Evolutionary conservation across 2,329 filamentous ascomycete species (phyloP), one percentile per base, ranked within the genome.

Genomic region (Fusarium euwallaceae): DNA sequence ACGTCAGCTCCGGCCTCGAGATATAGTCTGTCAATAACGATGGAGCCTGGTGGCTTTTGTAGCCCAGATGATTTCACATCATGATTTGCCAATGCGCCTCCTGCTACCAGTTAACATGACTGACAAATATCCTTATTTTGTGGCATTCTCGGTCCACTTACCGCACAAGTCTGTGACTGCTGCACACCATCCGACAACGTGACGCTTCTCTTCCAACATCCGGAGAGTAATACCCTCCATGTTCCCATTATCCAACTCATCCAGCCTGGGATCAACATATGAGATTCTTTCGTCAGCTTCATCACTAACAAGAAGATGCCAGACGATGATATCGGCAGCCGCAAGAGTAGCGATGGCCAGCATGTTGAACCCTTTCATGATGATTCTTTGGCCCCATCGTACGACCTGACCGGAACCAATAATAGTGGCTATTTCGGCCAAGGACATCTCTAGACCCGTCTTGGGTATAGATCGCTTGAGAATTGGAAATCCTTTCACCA

Each of bases 301-400:
- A 1, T 16, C 9, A 12, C 14, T 67, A 2, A 43, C 2, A 1
- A 70, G 17, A 5, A 73, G 60, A 60, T 73, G 71, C 71, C 71
- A 73, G 1, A 64, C n/a, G 20, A 73, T 22, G 12, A 67, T 58
- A 14, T 64, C 67, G 5, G 12, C 11, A 36, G 43, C 22, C 2
- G 20, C 34, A 6, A 39, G 27, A 1, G 70, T 67, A 29, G 63
- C 56, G 1, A 67, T 5, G 16, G 62, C 39, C 2, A 73, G 3
- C 48, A 70, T 64, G 7, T 55, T 63, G n/a, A 73, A 70, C 0
- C 70, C 70, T 12, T 73, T 73, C 0, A 73, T 67, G 5, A 73
- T 12, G 6, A 73, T 32, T 9, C 32, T 65, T 0, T 56, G 14
- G 2, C 20, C 61, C 51, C 67, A 70, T 14, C 67, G 27, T 0